phyloP scores from a whole-genome alignment of 345 rosid genomes.

The Lepidium didymum region DNA sequence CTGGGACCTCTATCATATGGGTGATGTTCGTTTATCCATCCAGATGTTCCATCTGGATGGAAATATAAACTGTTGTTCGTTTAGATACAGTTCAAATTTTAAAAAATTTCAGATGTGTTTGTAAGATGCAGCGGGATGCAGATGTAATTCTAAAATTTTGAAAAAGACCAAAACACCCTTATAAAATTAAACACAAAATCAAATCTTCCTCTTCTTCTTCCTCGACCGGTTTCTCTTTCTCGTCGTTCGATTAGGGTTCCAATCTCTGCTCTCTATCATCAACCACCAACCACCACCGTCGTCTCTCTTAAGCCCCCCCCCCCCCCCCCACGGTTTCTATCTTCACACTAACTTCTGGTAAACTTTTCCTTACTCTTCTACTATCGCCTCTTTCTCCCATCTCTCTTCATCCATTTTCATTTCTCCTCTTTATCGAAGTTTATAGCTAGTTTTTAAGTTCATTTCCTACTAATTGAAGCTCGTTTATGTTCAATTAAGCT shows the following conservation, averaged over 20 bases:
- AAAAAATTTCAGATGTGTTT: too few species aligned
- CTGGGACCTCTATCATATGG: too few species aligned
- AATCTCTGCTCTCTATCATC: not conserved
- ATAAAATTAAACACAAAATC: too few species aligned
- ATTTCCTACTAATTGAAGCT: not conserved
- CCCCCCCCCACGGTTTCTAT: not conserved
- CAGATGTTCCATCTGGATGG: too few species aligned
- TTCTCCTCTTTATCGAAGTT: not conserved
- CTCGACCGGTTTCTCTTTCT: not conserved
- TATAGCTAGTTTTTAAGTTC: not conserved
- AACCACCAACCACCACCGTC: not conserved
- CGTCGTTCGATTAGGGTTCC: constrained; percentile 11
- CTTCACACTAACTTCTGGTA: not conserved
- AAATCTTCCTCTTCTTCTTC: not conserved
- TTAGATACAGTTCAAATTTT: too few species aligned
- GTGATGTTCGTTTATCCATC: too few species aligned
- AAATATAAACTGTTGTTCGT: too few species aligned
- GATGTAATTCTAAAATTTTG: too few species aligned
- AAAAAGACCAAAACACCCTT: too few species aligned
- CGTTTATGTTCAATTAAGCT: not conserved
- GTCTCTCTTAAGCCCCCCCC: not conserved
- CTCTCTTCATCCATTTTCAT: not conserved
- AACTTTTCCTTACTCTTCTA: not conserved
- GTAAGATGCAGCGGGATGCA: too few species aligned
- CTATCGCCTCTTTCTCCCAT: not conserved